phyloP scores from a whole-genome alignment of 108 stramenopile species.

The Nitzschia sp. region DNA sequence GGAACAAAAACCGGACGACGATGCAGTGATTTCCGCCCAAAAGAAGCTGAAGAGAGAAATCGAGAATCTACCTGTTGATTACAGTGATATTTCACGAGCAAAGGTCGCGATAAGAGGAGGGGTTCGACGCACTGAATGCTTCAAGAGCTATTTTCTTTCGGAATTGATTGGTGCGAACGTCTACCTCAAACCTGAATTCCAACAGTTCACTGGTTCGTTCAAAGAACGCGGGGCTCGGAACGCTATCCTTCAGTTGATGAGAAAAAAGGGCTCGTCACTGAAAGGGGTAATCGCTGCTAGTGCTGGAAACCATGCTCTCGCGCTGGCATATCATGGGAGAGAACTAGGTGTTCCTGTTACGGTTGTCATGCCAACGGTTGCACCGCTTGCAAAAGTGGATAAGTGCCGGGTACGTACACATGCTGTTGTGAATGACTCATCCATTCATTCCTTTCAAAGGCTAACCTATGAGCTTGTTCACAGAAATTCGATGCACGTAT shows the following conservation, averaged over 20 bases:
- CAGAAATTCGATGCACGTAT: conserved; percentile 91
- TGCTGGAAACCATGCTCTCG: conserved; percentile 92
- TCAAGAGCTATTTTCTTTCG: conserved; percentile 68
- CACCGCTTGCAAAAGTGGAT: conserved; percentile 94
- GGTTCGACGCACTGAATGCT: conserved; percentile 63
- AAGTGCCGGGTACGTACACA: conserved; percentile 85
- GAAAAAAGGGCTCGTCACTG: conserved; percentile 36
- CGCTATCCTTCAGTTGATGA: conserved; percentile 76
- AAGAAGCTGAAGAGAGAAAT: conserved; percentile 1
- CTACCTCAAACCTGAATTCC: conserved; percentile 83
- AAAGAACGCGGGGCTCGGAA: conserved; percentile 97
- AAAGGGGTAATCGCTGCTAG: conserved; percentile 92
- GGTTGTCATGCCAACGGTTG: conserved; percentile 94
- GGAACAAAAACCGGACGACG: not conserved
- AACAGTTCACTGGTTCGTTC: conserved; percentile 94
- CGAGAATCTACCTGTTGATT: conserved; percentile 67
- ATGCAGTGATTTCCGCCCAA: not conserved
- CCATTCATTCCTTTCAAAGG: not conserved
- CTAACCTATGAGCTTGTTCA: not conserved
- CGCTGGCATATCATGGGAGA: conserved; percentile 92
- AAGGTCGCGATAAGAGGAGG: conserved; percentile 77
- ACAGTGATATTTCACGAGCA: conserved; percentile 80
- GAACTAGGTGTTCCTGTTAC: conserved; percentile 94
- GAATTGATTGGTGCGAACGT: conserved; percentile 83
- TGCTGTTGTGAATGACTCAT: not conserved